Evolutionary conservation across 1,284 basidiomycete genomes (phyloP), one percentile per base, ranked within the genome.

Genomic region (Serendipita sp.): DNA sequence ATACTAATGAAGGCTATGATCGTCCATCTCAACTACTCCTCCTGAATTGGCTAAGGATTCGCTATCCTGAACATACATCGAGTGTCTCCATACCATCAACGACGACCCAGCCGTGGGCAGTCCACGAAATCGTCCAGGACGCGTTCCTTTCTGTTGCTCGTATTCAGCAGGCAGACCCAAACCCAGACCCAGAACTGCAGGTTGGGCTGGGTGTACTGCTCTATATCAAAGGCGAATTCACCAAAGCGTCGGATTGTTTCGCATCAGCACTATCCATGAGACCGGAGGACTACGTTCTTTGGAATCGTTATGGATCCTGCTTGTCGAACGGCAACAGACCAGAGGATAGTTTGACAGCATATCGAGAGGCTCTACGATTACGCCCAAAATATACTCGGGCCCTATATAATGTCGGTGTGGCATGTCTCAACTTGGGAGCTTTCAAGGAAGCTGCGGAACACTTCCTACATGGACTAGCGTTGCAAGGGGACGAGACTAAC

Each of bases 361-460:
- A 99, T 73, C 82, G 91, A 66, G 86, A 93, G 71, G 96, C 96
- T 0, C 77, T 99, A n/a, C 87, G 87, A 70, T 77, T 98, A 60
- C 84, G 94, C 45, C 96, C 96, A 13, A 94, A 93, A 1, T 99
- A 97, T 72, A 98, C 96, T 0, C 83, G 96, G 10, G 96, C 95
- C 3, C 93, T 98, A 42, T 98, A 96, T 73, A 99, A 99, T 71
- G 88, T 99, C 41, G 93, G 93, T 42, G 94, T 98, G 29, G 93
- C 93, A 22, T 98, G 94, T 71, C 74, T 99, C 66, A 99, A 99
- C 71, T 93, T 99, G 60, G 93, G 93, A 17, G 93, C 94, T 4
- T 83, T 93, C 72, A 88, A 91, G 70, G 95, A 99, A 76, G 95
- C 96, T 0, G 92, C 92, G 2, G 96, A 99, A 70, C 96, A 99